Evolutionary conservation across 768 basidiomycete genomes (phyloP), one percentile per base, ranked within the genome.

Genomic region (Phaffia australis): DNA sequence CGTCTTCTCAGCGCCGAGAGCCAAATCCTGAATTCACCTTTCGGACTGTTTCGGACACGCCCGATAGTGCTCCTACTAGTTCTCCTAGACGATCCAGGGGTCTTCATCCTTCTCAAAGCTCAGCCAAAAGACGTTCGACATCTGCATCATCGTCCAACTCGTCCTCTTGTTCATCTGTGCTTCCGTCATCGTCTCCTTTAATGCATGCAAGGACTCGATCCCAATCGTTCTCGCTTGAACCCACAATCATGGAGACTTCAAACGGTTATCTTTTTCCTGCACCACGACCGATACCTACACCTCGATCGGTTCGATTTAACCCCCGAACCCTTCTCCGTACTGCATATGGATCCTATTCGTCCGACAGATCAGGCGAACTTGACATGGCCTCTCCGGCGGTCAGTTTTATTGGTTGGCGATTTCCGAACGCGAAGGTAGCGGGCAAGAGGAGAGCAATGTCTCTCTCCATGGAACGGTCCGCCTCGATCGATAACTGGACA

Each of bases 351-450:
- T 51, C 49, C 60, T 61, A 48, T 51, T 9, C 60, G 1, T 61
- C 60, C 9, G 60, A 61, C 18, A 25, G 60, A n/a, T 50, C 47
- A n/a, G 60, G 60, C 2, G 60, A 61, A 51, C 60, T 61, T 15
- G 47, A 50, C 9, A 49, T 51, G 47, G 30, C 42, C 6, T 50
- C 49, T 49, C 60, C 60, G 0, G 19, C 52, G 6, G 25, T 48
- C 19, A 51, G 60, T 7, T 61, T 61, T 27, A 61, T 61, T 48
- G 60, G 49, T 32, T 61, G 60, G 60, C 47, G 60, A 61, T 51
- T 61, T 51, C 60, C 60, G 16, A 61, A 61, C 27, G 49, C 60
- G 8, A n/a, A 46, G 19, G 21, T 7, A 27, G 46, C 19, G 6
- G 4, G 19, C 23, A n/a, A 29, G 16, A 61, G 59, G 19, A n/a